A percentile compares a stretch with the other conserved stretches of the same genome.
Evolutionary conservation across 75 land plant genomes (phyloP).

Genomic region (Larix kaempferi): DNA sequence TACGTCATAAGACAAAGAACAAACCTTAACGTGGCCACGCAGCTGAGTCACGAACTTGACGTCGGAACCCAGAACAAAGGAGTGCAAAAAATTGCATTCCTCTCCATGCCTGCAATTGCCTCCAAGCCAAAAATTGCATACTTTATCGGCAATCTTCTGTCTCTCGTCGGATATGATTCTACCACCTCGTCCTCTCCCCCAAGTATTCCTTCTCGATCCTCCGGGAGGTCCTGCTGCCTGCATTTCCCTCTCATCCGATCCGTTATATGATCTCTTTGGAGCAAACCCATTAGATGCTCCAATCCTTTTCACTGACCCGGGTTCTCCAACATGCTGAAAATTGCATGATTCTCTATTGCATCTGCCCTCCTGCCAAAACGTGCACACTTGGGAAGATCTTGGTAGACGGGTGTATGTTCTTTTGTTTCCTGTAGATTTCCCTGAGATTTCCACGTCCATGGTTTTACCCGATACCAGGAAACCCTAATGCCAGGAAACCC

Average conservation of each 20-base stretch:
- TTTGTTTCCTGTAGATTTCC: constrained; percentile 10
- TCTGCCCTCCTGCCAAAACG: constrained; percentile 68
- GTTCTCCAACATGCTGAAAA: constrained; percentile 56
- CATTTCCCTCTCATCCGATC: background rate
- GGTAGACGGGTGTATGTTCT: constrained; percentile 10
- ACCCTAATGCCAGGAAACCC: too few species aligned
- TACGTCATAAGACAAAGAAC: background rate
- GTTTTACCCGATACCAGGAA: background rate
- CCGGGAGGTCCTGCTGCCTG: constrained; percentile 10
- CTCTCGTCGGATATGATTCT: constrained; percentile 1
- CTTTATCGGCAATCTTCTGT: constrained; percentile 26
- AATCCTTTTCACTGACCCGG: constrained; percentile 4
- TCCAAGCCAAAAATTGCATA: constrained; percentile 64
- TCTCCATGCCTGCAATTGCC: constrained; percentile 79
- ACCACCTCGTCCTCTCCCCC: constrained; percentile 33
- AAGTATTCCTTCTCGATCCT: constrained; percentile 8
- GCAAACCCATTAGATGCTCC: background rate
- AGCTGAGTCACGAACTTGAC: constrained; percentile 67
- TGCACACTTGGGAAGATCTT: constrained; percentile 47
- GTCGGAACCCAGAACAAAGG: constrained; percentile 56
- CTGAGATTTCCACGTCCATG: constrained; percentile 27
- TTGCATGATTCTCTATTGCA: constrained; percentile 73
- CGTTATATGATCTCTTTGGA: constrained; percentile 4
- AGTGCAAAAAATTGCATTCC: constrained; percentile 72
- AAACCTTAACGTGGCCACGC: constrained; percentile 84